A percentile compares a stretch with the other conserved stretches of the same genome.
Evolutionary conservation across 2,329 filamentous ascomycete species (phyloP).

Genomic region (Mariannaea elegans): DNA sequence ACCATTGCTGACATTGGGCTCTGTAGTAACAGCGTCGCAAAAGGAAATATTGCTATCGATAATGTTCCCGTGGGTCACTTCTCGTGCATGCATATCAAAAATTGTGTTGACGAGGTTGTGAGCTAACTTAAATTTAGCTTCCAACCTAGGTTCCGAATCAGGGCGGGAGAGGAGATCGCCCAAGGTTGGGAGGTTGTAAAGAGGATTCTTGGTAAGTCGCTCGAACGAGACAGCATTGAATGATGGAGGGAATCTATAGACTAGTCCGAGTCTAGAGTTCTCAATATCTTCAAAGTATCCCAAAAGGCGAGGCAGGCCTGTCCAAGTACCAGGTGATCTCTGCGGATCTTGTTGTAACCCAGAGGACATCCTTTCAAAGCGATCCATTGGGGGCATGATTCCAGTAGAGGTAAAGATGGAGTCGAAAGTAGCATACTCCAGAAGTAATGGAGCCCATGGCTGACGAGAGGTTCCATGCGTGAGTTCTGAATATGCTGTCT

Average conservation of each 20-base stretch:
- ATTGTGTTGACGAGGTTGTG: slow-evolving; percentile 77
- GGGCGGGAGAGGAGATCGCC: slow-evolving; percentile 61
- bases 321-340: slow-evolving; percentile 64
- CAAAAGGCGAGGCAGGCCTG: slow-evolving; percentile 67
- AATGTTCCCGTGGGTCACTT: slow-evolving; percentile 76
- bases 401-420: slow-evolving; percentile 69
- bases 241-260: slow-evolving; percentile 76
- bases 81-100: slow-evolving; percentile 75
- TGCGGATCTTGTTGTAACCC: slow-evolving; percentile 65
- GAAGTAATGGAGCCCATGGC: slow-evolving; percentile 66
- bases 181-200: slow-evolving; percentile 63
- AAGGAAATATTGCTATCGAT: slow-evolving; percentile 75
- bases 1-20: slow-evolving; percentile 51
- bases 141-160: slow-evolving; percentile 71
- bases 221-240: slow-evolving; percentile 68
- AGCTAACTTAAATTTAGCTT: slow-evolving; percentile 80
- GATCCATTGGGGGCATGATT: slow-evolving; percentile 70
- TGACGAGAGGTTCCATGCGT: slow-evolving; percentile 52
- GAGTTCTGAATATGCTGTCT: slow-evolving; percentile 60
- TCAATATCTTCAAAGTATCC: slow-evolving; percentile 81
- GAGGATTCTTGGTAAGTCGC: slow-evolving; percentile 57
- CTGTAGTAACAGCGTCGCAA: slow-evolving; percentile 56
- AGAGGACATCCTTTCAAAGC: slow-evolving; percentile 69
- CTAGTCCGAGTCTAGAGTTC: slow-evolving; percentile 74
- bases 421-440: slow-evolving; percentile 76